Base-by-base conservation (phyloP, 179 eudicot genomes). In the Patellifolia procumbens region DNA sequence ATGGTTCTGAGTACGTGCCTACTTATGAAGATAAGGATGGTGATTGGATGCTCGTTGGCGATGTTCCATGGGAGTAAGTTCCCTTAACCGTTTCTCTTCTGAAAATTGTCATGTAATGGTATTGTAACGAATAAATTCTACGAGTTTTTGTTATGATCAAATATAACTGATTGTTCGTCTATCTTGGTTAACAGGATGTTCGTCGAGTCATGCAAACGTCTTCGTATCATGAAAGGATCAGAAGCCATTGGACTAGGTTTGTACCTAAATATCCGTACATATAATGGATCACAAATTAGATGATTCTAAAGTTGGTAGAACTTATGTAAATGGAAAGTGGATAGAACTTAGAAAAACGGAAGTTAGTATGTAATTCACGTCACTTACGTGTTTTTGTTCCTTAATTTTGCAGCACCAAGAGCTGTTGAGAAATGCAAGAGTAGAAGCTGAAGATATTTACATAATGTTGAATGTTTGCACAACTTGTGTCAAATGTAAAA, bases 21-120 rank as follows among this genome's bases (percentile, higher is more conserved):
- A 88, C 91, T 29, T 91, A 89, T 63, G 93, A 91, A 83, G 96
- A 91, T 76, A 91, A 91, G 73, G 96, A 91, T 62, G 92, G 92
- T 12, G 96, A 91, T 28, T 91, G 96, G 96, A 91, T 91, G 96
- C 91, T 91, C 31, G 92, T 89, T 22, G 96, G 96, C 7, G 96
- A 91, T 72, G 92, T 91, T 53, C 92, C 96, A 63, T 91, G 96
- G 96, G 82, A 81, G 96, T 91, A 87, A 87, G 92, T 81, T 48
- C 16, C n/a, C 37, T 34, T 1, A n/a, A n/a, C 11, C 7, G 16
- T n/a, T 26, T 42, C 6, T 7, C n/a, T 22, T n/a, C n/a, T n/a
- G n/a, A n/a, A n/a, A n/a, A 13, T 13, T 46, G 45, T 12, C 35
- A 13, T 4, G 63, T 59, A 6, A 19, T 28, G 61, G 22, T 56